These are phyloP conservation scores for Azolla pinnata DNA, from an alignment of 75 land plant species.

Conservation along the genomic window DNA sequence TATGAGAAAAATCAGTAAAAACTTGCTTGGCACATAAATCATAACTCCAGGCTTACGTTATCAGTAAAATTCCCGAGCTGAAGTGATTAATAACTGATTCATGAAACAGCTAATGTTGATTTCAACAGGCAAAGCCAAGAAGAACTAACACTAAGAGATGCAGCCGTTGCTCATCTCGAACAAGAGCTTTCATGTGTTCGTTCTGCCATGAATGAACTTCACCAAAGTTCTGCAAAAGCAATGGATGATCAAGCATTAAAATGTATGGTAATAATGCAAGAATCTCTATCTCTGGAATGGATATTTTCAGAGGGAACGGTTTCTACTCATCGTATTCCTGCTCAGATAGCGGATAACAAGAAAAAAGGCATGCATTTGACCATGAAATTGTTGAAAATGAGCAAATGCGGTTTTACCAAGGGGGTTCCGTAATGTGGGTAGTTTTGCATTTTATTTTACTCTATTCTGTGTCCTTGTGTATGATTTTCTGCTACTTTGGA, in stretches of 20 bases:
- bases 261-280: slow-evolving; percentile 2
- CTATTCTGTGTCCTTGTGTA: too few relatives aligned
- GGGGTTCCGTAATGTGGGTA: too few relatives aligned
- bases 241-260: not conserved
- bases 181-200: slow-evolving; percentile 5
- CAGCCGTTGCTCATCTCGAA: slow-evolving; percentile 6
- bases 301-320: too few relatives aligned
- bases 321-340: too few relatives aligned
- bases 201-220: not conserved
- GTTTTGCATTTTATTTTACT: too few relatives aligned
- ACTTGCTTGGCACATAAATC: too few relatives aligned
- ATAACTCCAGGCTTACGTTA: not conserved
- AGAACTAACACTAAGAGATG: slow-evolving; percentile 2
- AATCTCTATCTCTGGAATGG: not conserved
- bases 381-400: too few relatives aligned
- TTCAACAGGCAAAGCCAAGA: slow-evolving; percentile 2
- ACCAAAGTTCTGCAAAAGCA: not conserved
- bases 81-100: not conserved
- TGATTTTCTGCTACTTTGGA: too few relatives aligned
- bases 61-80: not conserved
- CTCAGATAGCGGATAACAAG: too few relatives aligned
- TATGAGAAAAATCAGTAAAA: too few relatives aligned
- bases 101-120: not conserved
- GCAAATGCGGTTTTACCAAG: too few relatives aligned
- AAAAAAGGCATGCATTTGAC: too few relatives aligned